Evolutionary conservation across 352 stramenopile species (phyloP).

Genomic region (Phytophthora idaei): DNA sequence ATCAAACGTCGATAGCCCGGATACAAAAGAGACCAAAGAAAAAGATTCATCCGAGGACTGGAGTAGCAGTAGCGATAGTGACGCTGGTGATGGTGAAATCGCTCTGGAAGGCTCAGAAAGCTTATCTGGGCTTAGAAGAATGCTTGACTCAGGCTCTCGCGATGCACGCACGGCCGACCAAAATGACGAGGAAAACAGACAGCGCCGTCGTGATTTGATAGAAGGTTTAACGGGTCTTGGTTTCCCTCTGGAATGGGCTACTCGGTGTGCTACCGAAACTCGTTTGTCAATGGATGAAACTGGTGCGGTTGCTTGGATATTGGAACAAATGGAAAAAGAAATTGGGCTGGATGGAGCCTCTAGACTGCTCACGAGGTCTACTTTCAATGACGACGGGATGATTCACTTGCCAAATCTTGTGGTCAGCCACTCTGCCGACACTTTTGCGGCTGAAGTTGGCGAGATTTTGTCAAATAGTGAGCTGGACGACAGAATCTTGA

Average conservation of each 20-base stretch:
- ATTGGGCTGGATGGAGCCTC: constrained; percentile 10
- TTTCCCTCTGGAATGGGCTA: constrained; percentile 82
- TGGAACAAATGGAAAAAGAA: constrained; percentile 90
- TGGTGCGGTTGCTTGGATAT: constrained; percentile 86
- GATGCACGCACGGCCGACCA: constrained; percentile 10
- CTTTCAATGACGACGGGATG: constrained; percentile 9
- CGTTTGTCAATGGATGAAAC: constrained; percentile 58
- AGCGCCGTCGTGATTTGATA: constrained; percentile 59
- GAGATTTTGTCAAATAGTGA: not conserved
- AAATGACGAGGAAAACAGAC: constrained; percentile 18
- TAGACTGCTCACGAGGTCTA: constrained; percentile 1
- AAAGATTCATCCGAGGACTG: constrained; percentile 6
- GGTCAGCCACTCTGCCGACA: constrained; percentile 20
- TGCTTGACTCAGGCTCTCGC: not conserved
- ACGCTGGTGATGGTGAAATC: constrained; percentile 31
- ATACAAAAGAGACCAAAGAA: constrained; percentile 2
- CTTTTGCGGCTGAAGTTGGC: constrained; percentile 6
- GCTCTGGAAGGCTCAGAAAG: constrained; percentile 9
- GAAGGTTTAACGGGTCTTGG: constrained; percentile 83
- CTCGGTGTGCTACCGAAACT: constrained; percentile 64
- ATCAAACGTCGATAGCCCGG: not conserved
- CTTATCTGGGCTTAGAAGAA: not conserved
- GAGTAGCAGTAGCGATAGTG: constrained; percentile 21
- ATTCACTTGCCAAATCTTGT: constrained; percentile 23
- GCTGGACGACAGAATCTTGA: constrained; percentile 3